phyloP scores from a whole-genome alignment of 129 eudicot genomes.

The sunflower (Helianthus annuus) region DNA sequence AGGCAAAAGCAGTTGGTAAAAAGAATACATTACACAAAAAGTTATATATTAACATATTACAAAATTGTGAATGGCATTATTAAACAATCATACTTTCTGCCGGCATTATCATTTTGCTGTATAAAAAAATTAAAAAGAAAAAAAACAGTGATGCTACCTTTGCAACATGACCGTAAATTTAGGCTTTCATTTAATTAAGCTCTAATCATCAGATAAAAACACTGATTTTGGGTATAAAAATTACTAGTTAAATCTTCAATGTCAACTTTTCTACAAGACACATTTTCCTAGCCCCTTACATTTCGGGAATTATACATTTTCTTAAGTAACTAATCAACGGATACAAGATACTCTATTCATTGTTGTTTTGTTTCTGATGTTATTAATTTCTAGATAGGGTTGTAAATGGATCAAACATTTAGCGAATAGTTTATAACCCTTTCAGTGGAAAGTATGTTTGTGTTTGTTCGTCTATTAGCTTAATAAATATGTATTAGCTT shows the following conservation, averaged over 20 bases:
- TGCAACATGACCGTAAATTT: conserved; percentile 22
- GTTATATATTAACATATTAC: background rate
- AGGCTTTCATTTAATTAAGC: conserved; percentile 17
- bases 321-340: background rate
- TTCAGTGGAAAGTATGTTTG: no score
- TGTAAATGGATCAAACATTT: no score
- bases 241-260: no score
- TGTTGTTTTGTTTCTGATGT: background rate
- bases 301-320: conserved; percentile 12
- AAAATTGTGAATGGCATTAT: conserved; percentile 6
- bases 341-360: background rate
- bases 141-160: conserved; percentile 4
- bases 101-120: conserved; percentile 12
- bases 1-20: conserved; percentile 1
- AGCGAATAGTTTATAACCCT: no score
- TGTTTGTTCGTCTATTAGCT: no score
- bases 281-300: background rate
- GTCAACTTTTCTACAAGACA: background rate
- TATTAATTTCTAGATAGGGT: background rate
- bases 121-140: conserved; percentile 3
- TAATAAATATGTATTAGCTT: no score
- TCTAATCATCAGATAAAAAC: conserved; percentile 19
- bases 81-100: conserved; percentile 25
- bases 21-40: background rate
- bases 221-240: conserved; percentile 16